phyloP scores from a whole-genome alignment of 2,329 filamentous ascomycete genomes.

The Grosmannia huntii region DNA sequence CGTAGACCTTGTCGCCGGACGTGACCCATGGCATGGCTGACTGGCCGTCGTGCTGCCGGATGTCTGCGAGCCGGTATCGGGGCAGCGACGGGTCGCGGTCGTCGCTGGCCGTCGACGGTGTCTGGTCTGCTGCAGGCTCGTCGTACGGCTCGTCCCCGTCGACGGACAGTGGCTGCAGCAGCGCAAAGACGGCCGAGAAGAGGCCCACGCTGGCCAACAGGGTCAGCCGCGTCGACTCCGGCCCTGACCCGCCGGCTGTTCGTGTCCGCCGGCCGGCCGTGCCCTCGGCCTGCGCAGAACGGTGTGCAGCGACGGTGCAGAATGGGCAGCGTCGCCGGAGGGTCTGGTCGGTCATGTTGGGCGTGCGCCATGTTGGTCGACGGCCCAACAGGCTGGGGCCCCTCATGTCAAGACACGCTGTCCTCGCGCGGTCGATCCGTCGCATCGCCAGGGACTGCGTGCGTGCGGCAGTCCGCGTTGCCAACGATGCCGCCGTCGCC shows the following conservation, averaged over 20 bases:
- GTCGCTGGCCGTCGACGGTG: constrained; percentile 2
- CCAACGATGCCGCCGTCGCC: background rate
- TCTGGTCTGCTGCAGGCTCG: too few relatives aligned
- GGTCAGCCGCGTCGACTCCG: background rate
- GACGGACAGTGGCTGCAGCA: background rate
- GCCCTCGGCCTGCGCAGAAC: background rate
- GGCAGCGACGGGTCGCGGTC: constrained; percentile 13
- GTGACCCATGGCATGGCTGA: constrained; percentile 44
- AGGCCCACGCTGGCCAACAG: background rate
- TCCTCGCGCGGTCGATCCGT: background rate
- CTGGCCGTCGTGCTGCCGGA: constrained; percentile 11
- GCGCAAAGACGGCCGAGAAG: background rate
- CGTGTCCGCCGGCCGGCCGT: background rate
- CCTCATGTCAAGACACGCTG: too few relatives aligned
- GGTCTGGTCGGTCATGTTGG: too few relatives aligned
- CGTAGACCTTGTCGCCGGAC: constrained; percentile 52
- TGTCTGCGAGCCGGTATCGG: constrained; percentile 13
- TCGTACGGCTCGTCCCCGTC: background rate
- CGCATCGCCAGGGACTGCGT: background rate
- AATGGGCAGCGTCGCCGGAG: too few relatives aligned
- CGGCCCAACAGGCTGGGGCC: background rate
- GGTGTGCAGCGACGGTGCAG: too few relatives aligned
- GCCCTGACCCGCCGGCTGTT: background rate
- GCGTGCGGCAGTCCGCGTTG: background rate
- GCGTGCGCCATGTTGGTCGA: too few relatives aligned